These are phyloP conservation scores for Fusarium subglutinans DNA, from an alignment of 2,329 filamentous ascomycete genomes.

Conservation along the genomic window DNA sequence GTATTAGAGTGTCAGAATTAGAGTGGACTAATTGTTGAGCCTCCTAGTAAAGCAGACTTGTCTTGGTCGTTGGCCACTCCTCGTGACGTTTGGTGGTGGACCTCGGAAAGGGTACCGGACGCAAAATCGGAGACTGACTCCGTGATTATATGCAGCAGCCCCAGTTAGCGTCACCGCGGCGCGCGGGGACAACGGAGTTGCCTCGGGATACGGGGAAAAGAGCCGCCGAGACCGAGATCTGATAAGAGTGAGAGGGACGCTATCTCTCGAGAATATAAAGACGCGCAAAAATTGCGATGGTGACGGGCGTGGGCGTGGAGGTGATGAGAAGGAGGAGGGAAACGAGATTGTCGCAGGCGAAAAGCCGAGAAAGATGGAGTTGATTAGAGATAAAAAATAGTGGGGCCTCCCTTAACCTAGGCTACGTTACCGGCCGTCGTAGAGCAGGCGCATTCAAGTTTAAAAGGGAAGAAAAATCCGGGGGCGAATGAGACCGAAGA, in stretches of 20 bases:
- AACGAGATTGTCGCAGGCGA: conserved; percentile 9
- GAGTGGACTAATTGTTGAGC: conserved; percentile 5
- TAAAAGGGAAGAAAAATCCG: conserved; percentile 43
- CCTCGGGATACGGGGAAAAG: conserved; percentile 28
- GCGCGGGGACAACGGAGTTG: conserved; percentile 37
- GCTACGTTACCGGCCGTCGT: neutral
- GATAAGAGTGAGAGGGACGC: neutral
- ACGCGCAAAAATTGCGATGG: neutral
- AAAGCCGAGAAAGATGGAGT: conserved; percentile 31
- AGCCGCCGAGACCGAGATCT: neutral
- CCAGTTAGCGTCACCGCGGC: conserved; percentile 33
- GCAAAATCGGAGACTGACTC: conserved; percentile 36
- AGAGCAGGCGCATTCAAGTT: conserved; percentile 12
- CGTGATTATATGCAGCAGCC: conserved; percentile 34
- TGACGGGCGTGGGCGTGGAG: conserved; percentile 11
- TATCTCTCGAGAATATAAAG: neutral
- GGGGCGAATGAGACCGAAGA: conserved; percentile 36
- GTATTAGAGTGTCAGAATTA: conserved; percentile 18
- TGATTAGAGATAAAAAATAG: conserved; percentile 29
- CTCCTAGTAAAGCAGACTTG: conserved; percentile 10
- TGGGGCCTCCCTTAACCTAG: conserved; percentile 13
- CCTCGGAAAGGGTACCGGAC: conserved; percentile 33
- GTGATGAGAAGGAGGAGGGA: neutral
- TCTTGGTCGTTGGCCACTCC: conserved; percentile 12
- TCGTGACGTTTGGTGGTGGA: conserved; percentile 36